Evolutionary conservation across 768 basidiomycete genomes (phyloP).

Genomic region (Rhodotorula taiwanensis): DNA sequence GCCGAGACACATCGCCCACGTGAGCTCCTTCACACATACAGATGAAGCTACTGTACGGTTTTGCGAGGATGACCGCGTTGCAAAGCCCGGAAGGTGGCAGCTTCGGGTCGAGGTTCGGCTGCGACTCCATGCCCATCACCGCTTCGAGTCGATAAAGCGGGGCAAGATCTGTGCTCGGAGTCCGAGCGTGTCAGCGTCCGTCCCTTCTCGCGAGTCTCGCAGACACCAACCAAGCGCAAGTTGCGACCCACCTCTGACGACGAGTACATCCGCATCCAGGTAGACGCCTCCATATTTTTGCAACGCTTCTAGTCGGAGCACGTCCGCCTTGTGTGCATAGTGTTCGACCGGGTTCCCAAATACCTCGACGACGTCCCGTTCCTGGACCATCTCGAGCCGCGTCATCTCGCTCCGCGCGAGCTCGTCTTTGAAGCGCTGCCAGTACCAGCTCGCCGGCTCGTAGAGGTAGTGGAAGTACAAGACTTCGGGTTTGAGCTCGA

Average conservation of each 20-base stretch:
- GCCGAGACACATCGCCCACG: too few relatives aligned
- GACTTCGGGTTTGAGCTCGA: constrained; percentile 40
- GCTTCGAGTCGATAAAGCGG: constrained; percentile 31
- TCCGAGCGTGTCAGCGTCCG: neutral
- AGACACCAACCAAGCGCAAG: neutral
- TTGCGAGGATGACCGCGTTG: constrained; percentile 39
- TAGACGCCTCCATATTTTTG: constrained; percentile 37
- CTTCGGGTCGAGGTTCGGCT: constrained; percentile 30
- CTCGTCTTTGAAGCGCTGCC: constrained; percentile 39
- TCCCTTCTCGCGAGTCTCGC: neutral
- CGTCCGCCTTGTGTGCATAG: constrained; percentile 40
- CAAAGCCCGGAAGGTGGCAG: constrained; percentile 35
- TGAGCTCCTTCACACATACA: constrained; percentile 11
- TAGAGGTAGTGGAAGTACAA: constrained; percentile 44
- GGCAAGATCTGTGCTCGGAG: constrained; percentile 23
- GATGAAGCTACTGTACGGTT: constrained; percentile 36
- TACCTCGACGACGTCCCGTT: constrained; percentile 30
- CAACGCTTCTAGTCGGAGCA: constrained; percentile 37
- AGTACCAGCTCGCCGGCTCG: constrained; percentile 44
- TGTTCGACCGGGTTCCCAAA: constrained; percentile 35
- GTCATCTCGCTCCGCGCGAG: constrained; percentile 18
- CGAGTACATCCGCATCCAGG: constrained; percentile 37
- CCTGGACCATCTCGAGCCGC: constrained; percentile 23
- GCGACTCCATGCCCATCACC: constrained; percentile 39
- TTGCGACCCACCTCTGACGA: constrained; percentile 28